Percentiles rank a stretch among this genome's conserved stretches.
phyloP scores from a whole-genome alignment of 2,329 filamentous ascomycete species.

The Calonectria hawksworthii region DNA sequence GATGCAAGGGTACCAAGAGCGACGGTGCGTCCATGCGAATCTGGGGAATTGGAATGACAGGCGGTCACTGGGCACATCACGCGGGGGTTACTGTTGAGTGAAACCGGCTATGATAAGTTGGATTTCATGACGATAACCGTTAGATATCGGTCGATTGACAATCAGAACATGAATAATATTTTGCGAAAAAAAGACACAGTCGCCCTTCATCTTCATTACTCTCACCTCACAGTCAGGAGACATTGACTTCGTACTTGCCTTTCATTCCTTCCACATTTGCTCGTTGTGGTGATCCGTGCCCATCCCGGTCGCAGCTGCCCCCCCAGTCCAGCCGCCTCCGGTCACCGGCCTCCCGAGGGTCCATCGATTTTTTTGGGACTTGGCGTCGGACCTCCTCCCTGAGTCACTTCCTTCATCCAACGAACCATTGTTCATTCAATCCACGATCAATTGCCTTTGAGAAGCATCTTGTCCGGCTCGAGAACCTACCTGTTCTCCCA shows the following conservation, averaged over 20 bases:
- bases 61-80: background rate
- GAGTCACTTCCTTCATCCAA: slow-evolving; percentile 41
- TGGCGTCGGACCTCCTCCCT: slow-evolving; percentile 37
- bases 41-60: slow-evolving; percentile 5
- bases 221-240: background rate
- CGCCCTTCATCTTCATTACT: background rate
- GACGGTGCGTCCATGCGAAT: slow-evolving; percentile 17
- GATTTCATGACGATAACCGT: background rate
- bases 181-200: background rate
- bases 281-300: slow-evolving; percentile 41
- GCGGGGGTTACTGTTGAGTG: background rate
- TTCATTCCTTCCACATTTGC: slow-evolving; percentile 24
- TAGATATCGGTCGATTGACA: background rate
- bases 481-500: slow-evolving; percentile 40
- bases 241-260: slow-evolving; percentile 17
- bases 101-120: background rate
- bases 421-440: slow-evolving; percentile 37
- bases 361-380: slow-evolving; percentile 45
- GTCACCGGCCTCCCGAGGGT: slow-evolving; percentile 43
- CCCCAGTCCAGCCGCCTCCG: slow-evolving; percentile 37
- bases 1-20: slow-evolving; percentile 32
- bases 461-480: slow-evolving; percentile 45
- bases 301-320: slow-evolving; percentile 20
- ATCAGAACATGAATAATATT: background rate
- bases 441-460: slow-evolving; percentile 35